These are phyloP conservation scores for Penicillium capsulatum DNA, from an alignment of 2,329 filamentous ascomycete species.

Conservation along the genomic window DNA sequence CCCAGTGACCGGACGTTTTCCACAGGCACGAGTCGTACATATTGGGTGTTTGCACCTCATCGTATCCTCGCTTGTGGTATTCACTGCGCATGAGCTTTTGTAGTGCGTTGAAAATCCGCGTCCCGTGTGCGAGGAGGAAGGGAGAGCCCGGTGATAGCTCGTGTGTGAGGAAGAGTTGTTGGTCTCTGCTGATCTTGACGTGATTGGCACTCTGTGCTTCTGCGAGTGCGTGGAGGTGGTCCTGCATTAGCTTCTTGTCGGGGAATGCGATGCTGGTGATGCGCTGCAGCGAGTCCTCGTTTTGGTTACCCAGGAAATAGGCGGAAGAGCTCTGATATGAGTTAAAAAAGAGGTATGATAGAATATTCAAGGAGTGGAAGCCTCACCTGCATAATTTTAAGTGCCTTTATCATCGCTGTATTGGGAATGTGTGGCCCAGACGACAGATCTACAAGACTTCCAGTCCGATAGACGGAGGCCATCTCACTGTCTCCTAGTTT, in stretches of 20 bases:
- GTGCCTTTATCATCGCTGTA: slow-evolving; percentile 65
- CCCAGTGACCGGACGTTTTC: slow-evolving; percentile 95
- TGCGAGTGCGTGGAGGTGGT: slow-evolving; percentile 94
- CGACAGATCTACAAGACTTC: slow-evolving; percentile 91
- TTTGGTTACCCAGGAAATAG: slow-evolving; percentile 90
- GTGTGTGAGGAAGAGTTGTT: slow-evolving; percentile 97
- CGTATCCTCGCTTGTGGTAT: slow-evolving; percentile 90
- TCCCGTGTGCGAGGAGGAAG: slow-evolving; percentile 89
- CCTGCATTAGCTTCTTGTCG: slow-evolving; percentile 89
- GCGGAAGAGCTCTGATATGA: slow-evolving; percentile 63
- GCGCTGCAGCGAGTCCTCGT: slow-evolving; percentile 91
- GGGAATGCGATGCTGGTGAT: slow-evolving; percentile 97
- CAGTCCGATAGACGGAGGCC: slow-evolving; percentile 92
- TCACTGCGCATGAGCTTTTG: slow-evolving; percentile 76
- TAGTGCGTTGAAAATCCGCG: slow-evolving; percentile 87
- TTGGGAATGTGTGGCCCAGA: slow-evolving; percentile 91
- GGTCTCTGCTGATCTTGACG: slow-evolving; percentile 85
- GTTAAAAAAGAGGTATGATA: background rate
- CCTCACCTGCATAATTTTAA: slow-evolving; percentile 77
- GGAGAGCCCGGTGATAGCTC: slow-evolving; percentile 87
- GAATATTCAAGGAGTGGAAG: slow-evolving; percentile 1
- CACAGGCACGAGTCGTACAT: slow-evolving; percentile 93
- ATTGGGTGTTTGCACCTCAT: slow-evolving; percentile 92
- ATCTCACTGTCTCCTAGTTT: slow-evolving; percentile 88
- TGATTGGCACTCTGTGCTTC: slow-evolving; percentile 98